Conservation (phyloP, 1,284 basidiomycete species). For the Microbotryum scabiosae region DNA sequence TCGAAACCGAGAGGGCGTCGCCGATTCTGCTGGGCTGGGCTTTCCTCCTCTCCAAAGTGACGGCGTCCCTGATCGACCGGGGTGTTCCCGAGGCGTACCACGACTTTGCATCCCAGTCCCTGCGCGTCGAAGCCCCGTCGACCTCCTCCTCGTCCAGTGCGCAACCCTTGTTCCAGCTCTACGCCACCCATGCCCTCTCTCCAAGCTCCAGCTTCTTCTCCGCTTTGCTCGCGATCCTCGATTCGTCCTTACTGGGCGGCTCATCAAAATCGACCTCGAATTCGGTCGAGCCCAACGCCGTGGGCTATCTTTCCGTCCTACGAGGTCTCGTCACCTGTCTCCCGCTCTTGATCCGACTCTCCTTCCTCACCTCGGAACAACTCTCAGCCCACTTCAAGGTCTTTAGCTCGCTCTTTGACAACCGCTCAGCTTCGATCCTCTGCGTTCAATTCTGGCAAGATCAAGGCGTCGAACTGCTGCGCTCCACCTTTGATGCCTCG, state of each 20-base stretch:
- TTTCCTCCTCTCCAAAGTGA: constrained; percentile 51
- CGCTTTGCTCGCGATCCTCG: constrained; percentile 34
- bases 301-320: constrained; percentile 70
- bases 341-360: constrained; percentile 55
- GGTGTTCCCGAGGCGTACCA: constrained; percentile 29
- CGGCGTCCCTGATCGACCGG: constrained; percentile 34
- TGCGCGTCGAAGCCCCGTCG: constrained; percentile 22
- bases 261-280: constrained; percentile 47
- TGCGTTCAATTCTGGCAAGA: constrained; percentile 59
- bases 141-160: constrained; percentile 8
- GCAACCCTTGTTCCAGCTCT: constrained; percentile 39
- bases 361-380: constrained; percentile 65
- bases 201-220: constrained; percentile 36
- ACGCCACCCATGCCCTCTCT: constrained; percentile 39
- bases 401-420: constrained; percentile 70
- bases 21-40: constrained; percentile 70
- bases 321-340: constrained; percentile 57
- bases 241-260: constrained; percentile 36
- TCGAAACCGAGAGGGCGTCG: constrained; percentile 52
- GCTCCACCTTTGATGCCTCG: constrained; percentile 59
- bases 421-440: constrained; percentile 61
- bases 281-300: constrained; percentile 66
- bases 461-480: constrained; percentile 40
- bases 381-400: constrained; percentile 63
- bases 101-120: constrained; percentile 21